Base-by-base conservation (phyloP, 2,329 filamentous ascomycete genomes). In the Fusarium agapanthi region DNA sequence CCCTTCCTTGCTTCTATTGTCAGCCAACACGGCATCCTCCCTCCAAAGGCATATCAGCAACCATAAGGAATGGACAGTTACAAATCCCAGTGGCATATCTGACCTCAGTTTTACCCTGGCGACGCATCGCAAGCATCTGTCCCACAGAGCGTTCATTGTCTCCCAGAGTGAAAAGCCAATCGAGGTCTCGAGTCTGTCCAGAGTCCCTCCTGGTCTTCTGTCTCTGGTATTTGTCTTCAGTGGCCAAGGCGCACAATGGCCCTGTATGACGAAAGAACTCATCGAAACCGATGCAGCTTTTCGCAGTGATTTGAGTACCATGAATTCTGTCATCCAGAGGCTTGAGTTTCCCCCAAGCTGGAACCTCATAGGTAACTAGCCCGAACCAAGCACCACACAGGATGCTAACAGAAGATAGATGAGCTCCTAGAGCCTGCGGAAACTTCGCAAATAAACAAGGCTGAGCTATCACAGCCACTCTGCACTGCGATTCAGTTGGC, bases 201-300 rank as follows among this genome's bases (percentile, higher is more conserved):
- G 30, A 22, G 16, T 26, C 2, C 7, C 38, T 3, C 3, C 45
- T 7, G 3, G 11, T 1, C 3, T 34, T 4, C 10, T 26, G 0
- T 22, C 38, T 3, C 28, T 65, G 0, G 53, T 43, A 0, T 24
- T 79, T 16, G 71, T 81, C 3, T 83, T 83, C 64, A 81, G 78
- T 1, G 81, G 81, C 0, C 81, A 83, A 28, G 81, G 81, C 1
- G 79, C 80, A 0, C 80, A 82, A 20, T 83, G 81, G 81, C 69
- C 75, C 2, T 16, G 24, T 4, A 82, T 83, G 80, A 75, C 77
- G 0, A 55, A 38, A 0, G 70, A 79, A 8, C 65, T 82, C 0
- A 59, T 77, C 4, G 12, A 51, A 7, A 32, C 32, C 1, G 64
- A 73, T 40, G 14, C 5, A 0, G 40, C 28, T 12, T 76, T 77